Evolutionary conservation across 805 yeast species (phyloP).

Genomic region (Spathaspora passalidarum): DNA sequence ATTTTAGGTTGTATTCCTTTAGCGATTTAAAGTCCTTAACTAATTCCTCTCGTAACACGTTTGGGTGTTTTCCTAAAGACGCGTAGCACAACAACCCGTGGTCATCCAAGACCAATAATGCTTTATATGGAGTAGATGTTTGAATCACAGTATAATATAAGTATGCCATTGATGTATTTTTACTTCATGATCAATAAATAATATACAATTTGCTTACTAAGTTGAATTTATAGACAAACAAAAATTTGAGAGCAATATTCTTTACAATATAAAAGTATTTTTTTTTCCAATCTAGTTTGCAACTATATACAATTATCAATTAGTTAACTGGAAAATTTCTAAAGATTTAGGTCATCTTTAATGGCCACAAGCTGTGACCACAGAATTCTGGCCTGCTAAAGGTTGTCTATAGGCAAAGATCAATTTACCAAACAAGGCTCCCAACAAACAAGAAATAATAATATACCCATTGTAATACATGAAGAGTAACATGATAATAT

Average conservation of each 20-base stretch:
- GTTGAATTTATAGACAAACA: not conserved
- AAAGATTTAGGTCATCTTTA: too few relatives aligned
- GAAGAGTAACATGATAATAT: slow-evolving; percentile 66
- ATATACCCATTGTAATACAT: slow-evolving; percentile 75
- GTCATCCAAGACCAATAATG: slow-evolving; percentile 15
- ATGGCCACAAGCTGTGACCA: slow-evolving; percentile 1
- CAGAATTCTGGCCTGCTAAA: slow-evolving; percentile 12
- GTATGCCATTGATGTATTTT: not conserved
- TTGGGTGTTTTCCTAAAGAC: slow-evolving; percentile 14
- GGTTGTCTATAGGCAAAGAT: slow-evolving; percentile 49
- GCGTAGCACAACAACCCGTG: slow-evolving; percentile 18
- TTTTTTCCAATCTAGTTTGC: too few relatives aligned
- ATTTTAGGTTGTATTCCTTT: slow-evolving; percentile 7
- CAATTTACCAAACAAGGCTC: slow-evolving; percentile 58
- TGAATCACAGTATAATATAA: slow-evolving; percentile 14
- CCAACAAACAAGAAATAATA: slow-evolving; percentile 59
- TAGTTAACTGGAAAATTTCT: too few relatives aligned
- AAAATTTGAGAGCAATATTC: not conserved
- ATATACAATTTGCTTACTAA: not conserved
- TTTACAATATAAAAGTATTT: too few relatives aligned
- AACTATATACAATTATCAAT: not conserved
- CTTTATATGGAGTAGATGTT: slow-evolving; percentile 5
- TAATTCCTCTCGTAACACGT: slow-evolving; percentile 7
- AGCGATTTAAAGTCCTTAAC: slow-evolving; percentile 12
- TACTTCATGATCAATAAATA: too few relatives aligned